Evolutionary conservation across 441 rosid genomes (phyloP).

Genomic region (Gossypium schwendimanii): DNA sequence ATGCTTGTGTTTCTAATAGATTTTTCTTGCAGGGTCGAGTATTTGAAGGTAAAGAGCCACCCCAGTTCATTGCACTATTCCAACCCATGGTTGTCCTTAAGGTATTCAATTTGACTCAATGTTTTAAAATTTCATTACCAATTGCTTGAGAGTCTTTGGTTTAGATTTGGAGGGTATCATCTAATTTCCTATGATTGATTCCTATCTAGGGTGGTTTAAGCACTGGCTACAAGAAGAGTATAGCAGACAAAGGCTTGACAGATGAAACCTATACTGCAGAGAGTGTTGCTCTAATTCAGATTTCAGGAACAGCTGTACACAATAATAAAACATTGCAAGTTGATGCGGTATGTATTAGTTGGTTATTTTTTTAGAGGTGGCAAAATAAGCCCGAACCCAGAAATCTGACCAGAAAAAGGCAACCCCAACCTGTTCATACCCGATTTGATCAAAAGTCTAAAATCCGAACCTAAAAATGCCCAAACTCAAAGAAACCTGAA

Average conservation of each 20-base stretch:
- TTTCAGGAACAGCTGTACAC: conserved; percentile 75
- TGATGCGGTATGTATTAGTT: conserved; percentile 55
- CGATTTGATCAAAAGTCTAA: too few species aligned
- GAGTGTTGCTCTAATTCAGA: conserved; percentile 64
- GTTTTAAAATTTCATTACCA: conserved; percentile 12
- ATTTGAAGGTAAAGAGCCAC: conserved; percentile 92
- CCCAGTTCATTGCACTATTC: conserved; percentile 85
- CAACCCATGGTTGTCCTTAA: conserved; percentile 91
- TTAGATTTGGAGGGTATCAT: conserved; percentile 13
- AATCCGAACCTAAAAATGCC: too few species aligned
- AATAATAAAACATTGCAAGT: conserved; percentile 78
- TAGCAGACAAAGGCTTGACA: conserved; percentile 51
- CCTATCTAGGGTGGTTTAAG: conserved; percentile 79
- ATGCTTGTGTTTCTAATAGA: conserved; percentile 24
- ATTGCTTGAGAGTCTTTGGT: neutral
- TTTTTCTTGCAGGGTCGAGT: conserved; percentile 62
- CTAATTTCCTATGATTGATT: conserved; percentile 17
- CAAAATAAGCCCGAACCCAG: too few species aligned
- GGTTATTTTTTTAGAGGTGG: conserved; percentile 3
- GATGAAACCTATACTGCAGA: conserved; percentile 80
- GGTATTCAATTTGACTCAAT: conserved; percentile 37
- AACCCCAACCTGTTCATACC: too few species aligned
- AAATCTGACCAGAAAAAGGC: too few species aligned
- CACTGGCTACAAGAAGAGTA: conserved; percentile 64
- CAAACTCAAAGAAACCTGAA: too few species aligned